Conservation (phyloP, 2,329 filamentous ascomycete genomes). For the Pseudopithomyces maydicus region DNA sequence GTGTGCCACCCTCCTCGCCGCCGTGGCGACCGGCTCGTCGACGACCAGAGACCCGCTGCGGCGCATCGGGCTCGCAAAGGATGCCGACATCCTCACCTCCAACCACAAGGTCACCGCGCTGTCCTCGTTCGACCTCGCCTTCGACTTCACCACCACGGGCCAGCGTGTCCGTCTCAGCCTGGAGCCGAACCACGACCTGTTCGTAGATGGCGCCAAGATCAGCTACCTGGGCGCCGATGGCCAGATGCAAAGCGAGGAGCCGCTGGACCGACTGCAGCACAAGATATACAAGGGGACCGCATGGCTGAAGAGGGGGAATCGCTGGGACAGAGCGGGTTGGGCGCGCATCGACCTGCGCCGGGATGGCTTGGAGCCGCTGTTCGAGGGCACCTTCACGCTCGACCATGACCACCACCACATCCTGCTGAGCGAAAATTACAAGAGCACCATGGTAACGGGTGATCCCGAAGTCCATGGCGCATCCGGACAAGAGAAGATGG, state of each 20-base stretch:
- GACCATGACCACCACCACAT: slow-evolving; percentile 85
- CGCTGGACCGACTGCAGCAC: slow-evolving; percentile 73
- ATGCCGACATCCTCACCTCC: slow-evolving; percentile 77
- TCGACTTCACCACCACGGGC: slow-evolving; percentile 64
- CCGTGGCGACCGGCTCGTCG: slow-evolving; percentile 35
- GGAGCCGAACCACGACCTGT: slow-evolving; percentile 88
- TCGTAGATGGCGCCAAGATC: slow-evolving; percentile 76
- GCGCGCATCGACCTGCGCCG: slow-evolving; percentile 77
- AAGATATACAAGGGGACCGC: slow-evolving; percentile 83
- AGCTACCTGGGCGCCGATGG: slow-evolving; percentile 76
- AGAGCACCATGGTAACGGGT: slow-evolving; percentile 59
- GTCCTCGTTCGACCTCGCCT: slow-evolving; percentile 84
- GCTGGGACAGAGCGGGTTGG: slow-evolving; percentile 86
- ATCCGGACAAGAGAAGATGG: slow-evolving; percentile 73
- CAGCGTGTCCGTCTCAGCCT: slow-evolving; percentile 76
- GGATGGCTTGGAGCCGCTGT: slow-evolving; percentile 80
- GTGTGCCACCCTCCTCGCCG: slow-evolving; percentile 26
- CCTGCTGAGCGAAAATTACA: slow-evolving; percentile 75
- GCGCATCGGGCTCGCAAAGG: slow-evolving; percentile 73
- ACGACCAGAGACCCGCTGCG: slow-evolving; percentile 72
- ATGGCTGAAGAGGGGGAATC: slow-evolving; percentile 75
- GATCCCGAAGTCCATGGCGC: slow-evolving; percentile 68
- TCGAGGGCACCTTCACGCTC: slow-evolving; percentile 87
- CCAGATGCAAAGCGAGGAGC: slow-evolving; percentile 66
- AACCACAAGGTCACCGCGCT: slow-evolving; percentile 79